Base-by-base conservation (phyloP, 345 rosid genomes). In the Microthlaspi erraticum region DNA sequence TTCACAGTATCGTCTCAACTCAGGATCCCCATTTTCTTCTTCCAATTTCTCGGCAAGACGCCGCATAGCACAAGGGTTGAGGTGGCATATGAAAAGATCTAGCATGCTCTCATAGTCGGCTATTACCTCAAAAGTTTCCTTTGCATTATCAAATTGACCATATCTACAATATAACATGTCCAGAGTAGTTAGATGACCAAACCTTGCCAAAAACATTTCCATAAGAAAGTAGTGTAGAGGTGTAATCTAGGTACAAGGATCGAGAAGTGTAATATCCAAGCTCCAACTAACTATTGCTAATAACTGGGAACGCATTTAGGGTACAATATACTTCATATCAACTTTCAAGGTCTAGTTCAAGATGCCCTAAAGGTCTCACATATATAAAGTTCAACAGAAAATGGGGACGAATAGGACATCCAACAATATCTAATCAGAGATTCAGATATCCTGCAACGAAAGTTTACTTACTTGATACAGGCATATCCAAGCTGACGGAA, bases 21-120 rank as follows among this genome's bases (percentile, higher is more conserved):
- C 98, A 10, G 99, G 81, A 86, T 94, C 87, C 38, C 82, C 90
- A 31, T 82, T 80, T 73, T 85, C 98, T 81, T 94, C 99, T 82
- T 94, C 99, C 85, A 94, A 74, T 78, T 79, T 89, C 85, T 94
- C 96, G 64, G 98, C 96, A 72, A 94, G 93, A 66, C 89, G 93
- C 3, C 99, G 84, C 99, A 94, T 91, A 59, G 98, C 96, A 86
- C 97, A 89, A 53, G 96, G 98, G 73, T 93, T 93, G 55, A 93
- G 96, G 82, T 93, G 99, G 85, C 99, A 89, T 74, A 94, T 82
- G 77, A 91, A 94, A 74, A 94, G 83, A 82, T 94, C 98, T 49
- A 94, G 93, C 88, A 91, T 73, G 83, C 96, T 88, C 82, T 89
- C 98, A 54, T 88, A 83, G 87, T 94, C 99, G 13, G 88, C 87